Base-by-base conservation (phyloP, 768 basidiomycete genomes). In the Leucocoprinus leucothites region DNA sequence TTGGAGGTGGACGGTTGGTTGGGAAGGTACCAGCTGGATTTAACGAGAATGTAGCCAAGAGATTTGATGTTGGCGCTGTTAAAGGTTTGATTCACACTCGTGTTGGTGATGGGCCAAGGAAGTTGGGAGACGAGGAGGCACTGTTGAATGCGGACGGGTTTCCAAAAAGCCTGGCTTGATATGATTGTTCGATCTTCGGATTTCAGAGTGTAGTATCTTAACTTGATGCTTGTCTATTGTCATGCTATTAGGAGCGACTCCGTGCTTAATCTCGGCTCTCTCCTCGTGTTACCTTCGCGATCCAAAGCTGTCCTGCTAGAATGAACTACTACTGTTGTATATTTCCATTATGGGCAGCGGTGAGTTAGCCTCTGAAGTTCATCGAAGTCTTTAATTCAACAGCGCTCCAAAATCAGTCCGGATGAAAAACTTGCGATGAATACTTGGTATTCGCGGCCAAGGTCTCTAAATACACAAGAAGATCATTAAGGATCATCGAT, bases 41-140 rank as follows among this genome's bases (percentile, higher is more conserved):
- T 75, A 90, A 96, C 66, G 74, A 74, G 34, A 80, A 74, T 38
- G 91, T 95, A 2, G 87, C 89, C 34, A 86, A 86, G 69, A 77
- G 74, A 47, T 91, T 85, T 66, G 81, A 79, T 16, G 74, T 80
- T 7, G 94, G 90, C 1, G 84, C 89, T 1, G 93, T 98, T 38
- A 92, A 92, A 71, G 77, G 84, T 3, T 78, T 98, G 65, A 98
- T 98, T 50, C 94, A 96, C 70, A 98, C 96, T 8, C 76, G 80
- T 43, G 91, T 98, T 7, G 96, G 96, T 0, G 94, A 94, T 64
- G 95, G 96, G 0, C 96, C 96, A 0, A 78, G 89, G 59, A 81
- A 82, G 16, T 69, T 97, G 34, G 78, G 70, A 28, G 62, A 64
- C 26, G 80, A 80, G 48, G 89, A 91, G 61, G 71, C 83, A 21